A percentile compares a stretch with the other conserved stretches of the same genome.
Conservation (phyloP, 176 grass and related monocot species). For the Musa troglodytarum region DNA sequence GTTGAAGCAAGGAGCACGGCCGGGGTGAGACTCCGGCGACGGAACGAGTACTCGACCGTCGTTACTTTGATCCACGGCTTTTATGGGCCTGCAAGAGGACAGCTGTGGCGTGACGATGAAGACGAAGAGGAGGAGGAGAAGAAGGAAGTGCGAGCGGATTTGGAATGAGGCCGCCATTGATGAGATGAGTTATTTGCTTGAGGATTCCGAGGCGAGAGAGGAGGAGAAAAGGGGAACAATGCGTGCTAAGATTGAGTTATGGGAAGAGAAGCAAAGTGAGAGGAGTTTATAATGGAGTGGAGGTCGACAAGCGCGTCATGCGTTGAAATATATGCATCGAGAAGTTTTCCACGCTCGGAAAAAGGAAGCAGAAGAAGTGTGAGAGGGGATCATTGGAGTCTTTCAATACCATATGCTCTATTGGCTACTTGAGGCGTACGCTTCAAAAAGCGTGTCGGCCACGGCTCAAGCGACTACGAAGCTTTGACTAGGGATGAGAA, state of each 20-base stretch:
- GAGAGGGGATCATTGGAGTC: background rate
- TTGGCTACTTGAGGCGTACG: background rate
- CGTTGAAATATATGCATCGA: background rate
- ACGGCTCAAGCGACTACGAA: background rate
- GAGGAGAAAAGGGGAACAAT: too few species aligned
- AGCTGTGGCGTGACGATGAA: background rate
- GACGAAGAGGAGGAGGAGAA: background rate
- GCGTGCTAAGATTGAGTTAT: too few species aligned
- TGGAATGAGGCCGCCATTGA: background rate
- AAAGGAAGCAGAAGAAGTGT: background rate
- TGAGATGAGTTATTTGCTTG: background rate
- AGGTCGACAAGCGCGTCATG: background rate
- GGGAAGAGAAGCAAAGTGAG: too few species aligned
- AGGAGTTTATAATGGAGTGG: too few species aligned
- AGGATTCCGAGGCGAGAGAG: too few species aligned
- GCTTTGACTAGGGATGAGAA: too few species aligned
- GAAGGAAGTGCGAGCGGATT: background rate
- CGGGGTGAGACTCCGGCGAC: too few species aligned
- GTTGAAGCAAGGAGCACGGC: too few species aligned
- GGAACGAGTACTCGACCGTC: background rate
- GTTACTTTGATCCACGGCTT: too few species aligned
- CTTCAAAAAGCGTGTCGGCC: background rate
- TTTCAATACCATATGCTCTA: background rate
- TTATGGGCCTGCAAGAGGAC: background rate
- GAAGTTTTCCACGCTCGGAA: too few species aligned